Conservation (phyloP, 805 yeast genomes). For the Zygotorulaspora danielsina region DNA sequence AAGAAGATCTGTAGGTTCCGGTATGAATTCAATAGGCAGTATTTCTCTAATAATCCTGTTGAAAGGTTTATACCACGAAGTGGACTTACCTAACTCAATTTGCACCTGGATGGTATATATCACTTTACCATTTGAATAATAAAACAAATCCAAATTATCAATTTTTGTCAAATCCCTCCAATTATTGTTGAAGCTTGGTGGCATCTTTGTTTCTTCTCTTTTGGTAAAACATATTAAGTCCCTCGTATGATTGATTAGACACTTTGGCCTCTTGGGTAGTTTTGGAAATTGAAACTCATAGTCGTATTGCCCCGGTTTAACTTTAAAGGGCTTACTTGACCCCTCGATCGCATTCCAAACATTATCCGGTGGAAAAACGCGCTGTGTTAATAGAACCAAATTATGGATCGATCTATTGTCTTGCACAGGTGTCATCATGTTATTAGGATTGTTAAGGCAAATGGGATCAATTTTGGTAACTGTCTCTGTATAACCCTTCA, state of each 20-base stretch:
- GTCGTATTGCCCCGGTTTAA: constrained; percentile 28
- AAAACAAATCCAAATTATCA: constrained; percentile 26
- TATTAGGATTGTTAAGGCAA: constrained; percentile 22
- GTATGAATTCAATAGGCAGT: constrained; percentile 27
- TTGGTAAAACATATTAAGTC: constrained; percentile 23
- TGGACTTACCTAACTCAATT: constrained; percentile 29
- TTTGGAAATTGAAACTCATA: constrained; percentile 27
- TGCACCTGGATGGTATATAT: constrained; percentile 28
- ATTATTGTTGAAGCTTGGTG: constrained; percentile 32
- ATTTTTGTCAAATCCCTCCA: constrained; percentile 25
- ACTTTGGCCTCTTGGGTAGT: constrained; percentile 27
- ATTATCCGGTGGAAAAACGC: constrained; percentile 34
- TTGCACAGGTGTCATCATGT: constrained; percentile 27
- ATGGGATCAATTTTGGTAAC: constrained; percentile 25
- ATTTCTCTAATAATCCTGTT: constrained; percentile 22
- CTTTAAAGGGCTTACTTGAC: constrained; percentile 28
- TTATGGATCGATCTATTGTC: constrained; percentile 29
- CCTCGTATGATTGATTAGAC: constrained; percentile 25
- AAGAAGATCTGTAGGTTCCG: constrained; percentile 20
- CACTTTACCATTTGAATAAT: constrained; percentile 30
- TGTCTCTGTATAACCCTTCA: constrained; percentile 35
- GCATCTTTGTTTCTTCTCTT: constrained; percentile 21
- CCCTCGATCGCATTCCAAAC: constrained; percentile 33
- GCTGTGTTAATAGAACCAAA: constrained; percentile 18
- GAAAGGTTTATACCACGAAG: constrained; percentile 32